Base-by-base conservation (phyloP, 2,329 filamentous ascomycete genomes). In the Hypoxylon sp. region DNA sequence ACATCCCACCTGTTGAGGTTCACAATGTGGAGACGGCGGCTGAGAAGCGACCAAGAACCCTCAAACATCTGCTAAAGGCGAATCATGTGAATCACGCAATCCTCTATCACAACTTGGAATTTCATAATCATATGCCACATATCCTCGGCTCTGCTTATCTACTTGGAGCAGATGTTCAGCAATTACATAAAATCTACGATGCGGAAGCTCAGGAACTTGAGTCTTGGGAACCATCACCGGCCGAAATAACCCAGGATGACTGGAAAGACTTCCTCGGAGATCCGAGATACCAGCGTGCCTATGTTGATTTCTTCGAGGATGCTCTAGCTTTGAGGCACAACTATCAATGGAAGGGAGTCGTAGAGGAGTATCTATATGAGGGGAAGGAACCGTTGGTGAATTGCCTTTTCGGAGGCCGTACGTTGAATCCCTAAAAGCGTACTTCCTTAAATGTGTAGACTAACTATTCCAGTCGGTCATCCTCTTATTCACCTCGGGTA, bases 401-500 rank as follows among this genome's bases (percentile, higher is more conserved):
- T 80, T 90, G 91, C 38, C 81, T 98, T 41, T 89, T 97, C 59
- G 86, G 90, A 48, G 93, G 93, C 59, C 86, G 93, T 96, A 87
- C 63, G 92, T 82, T 58, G 19, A 43, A 23, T 59, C 57, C 51
- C 49, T 71, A 65, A 36, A 17, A 59, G n/a, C 32, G 28, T 14
- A 53, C 60, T 60, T 3, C 5, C n/a, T 58, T 34, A n/a, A 21
- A 11, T 7, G 45, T 19, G 46, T 52, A 21, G 49, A 65, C 78
- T 82, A 57, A 82, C 71, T 55, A 25, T 60, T 25, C 3, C 70
- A 95, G 92, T 97, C 67, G 95, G 91, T 17, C 93, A 98, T 75
- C 93, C 95, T 1, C 83, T 98, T n/a, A 96, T 98, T 64, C 96
- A 98, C 75, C 86, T 99, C 2, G 94, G 90, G n/a, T 98, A 97